Percentiles rank a stretch among this genome's conserved stretches.
phyloP scores from a whole-genome alignment of 2,329 filamentous ascomycete species.

The Coniochaeta pulveracea region DNA sequence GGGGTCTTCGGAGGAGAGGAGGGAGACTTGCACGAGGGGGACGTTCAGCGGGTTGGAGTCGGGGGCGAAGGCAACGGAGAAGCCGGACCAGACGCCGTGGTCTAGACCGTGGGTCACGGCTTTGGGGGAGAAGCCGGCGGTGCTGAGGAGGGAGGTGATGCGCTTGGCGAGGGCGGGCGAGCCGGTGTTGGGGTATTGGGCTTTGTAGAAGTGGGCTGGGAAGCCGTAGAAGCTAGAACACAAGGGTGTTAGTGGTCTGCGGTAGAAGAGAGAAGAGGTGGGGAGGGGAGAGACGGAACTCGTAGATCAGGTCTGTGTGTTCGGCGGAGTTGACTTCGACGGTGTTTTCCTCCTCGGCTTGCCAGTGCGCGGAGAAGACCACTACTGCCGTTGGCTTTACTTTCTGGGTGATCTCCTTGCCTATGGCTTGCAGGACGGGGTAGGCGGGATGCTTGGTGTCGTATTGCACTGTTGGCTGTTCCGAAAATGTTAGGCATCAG shows the following conservation, averaged over 20 bases:
- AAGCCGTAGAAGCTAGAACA: slow-evolving; percentile 51
- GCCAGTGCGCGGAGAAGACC: slow-evolving; percentile 72
- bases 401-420: slow-evolving; percentile 56
- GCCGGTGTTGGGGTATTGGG: slow-evolving; percentile 53
- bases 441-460: slow-evolving; percentile 59
- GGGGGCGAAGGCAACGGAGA: slow-evolving; percentile 52
- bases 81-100: slow-evolving; percentile 65
- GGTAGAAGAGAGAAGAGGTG: neutral
- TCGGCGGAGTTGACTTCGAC: slow-evolving; percentile 57
- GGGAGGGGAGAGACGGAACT: slow-evolving; percentile 29
- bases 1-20: slow-evolving; percentile 54
- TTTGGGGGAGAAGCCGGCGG: slow-evolving; percentile 47
- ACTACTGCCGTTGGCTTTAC: slow-evolving; percentile 63
- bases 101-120: slow-evolving; percentile 56
- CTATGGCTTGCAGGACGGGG: slow-evolving; percentile 50
- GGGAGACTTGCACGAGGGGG: slow-evolving; percentile 62
- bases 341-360: slow-evolving; percentile 35
- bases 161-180: slow-evolving; percentile 46
- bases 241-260: neutral
- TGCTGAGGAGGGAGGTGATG: slow-evolving; percentile 41
- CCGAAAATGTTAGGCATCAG: slow-evolving; percentile 7
- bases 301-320: slow-evolving; percentile 57
- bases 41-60: slow-evolving; percentile 49
- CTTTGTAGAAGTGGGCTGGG: slow-evolving; percentile 56
- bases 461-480: slow-evolving; percentile 30